These are phyloP conservation scores for Triglochin maritima DNA, from an alignment of 106 monocot genomes.

Conservation along the genomic window DNA sequence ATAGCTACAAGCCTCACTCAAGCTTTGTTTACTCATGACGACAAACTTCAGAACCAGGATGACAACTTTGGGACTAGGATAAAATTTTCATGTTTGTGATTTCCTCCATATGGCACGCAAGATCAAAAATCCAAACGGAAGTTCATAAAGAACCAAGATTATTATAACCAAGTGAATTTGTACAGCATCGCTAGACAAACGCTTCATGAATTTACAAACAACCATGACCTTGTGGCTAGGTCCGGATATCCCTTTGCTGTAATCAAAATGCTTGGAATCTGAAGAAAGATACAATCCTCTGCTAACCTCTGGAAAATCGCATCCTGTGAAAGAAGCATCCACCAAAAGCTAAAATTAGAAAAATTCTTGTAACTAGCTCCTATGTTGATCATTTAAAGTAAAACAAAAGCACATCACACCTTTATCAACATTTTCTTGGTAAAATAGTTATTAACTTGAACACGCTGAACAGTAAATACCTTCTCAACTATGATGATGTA, in stretches of 20 bases:
- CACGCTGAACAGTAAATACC: conserved; percentile 25
- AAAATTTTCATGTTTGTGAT: too few relatives aligned
- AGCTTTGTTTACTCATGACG: too few relatives aligned
- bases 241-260: conserved; percentile 98
- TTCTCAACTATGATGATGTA: conserved; percentile 92
- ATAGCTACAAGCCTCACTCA: too few relatives aligned
- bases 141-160: too few relatives aligned
- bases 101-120: too few relatives aligned
- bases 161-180: too few relatives aligned
- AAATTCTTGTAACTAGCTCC: too few relatives aligned
- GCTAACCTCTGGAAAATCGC: conserved; percentile 92
- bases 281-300: conserved; percentile 74
- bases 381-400: neutral
- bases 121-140: too few relatives aligned
- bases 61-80: too few relatives aligned
- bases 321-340: conserved; percentile 34
- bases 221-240: conserved; percentile 67
- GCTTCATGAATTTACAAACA: neutral
- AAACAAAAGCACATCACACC: conserved; percentile 1
- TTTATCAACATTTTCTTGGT: neutral
- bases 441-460: neutral
- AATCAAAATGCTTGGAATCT: conserved; percentile 73
- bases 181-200: too few relatives aligned
- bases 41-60: too few relatives aligned
- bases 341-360: too few relatives aligned